Base-by-base conservation (phyloP, 1,284 basidiomycete species). In the Cystobasidium sp. region DNA sequence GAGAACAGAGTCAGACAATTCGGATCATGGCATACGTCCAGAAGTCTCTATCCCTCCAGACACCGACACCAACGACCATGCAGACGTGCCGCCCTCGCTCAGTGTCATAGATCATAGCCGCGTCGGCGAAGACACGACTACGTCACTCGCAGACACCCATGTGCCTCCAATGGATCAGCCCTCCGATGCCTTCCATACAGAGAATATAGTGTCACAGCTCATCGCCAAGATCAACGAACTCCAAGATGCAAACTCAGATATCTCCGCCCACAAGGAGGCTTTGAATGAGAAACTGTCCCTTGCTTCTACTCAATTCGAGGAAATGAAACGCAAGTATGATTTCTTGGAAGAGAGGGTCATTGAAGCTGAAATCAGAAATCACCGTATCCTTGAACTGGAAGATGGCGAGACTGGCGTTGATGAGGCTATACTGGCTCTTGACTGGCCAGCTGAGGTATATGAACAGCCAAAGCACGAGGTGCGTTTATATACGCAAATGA, bases 151-250 rank as follows among this genome's bases (percentile, higher is more conserved):
- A 14, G 14, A 37, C 37, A n/a, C 6, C 22, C 22, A 51, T 0
- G 20, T 52, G 9, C 24, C 8, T 6, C 24, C 64, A 10, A 10
- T n/a, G 5, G 52, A 51, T 44, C 1, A 16, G 37, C 16, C 37
- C 9, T 18, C 5, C 22, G 10, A 12, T 16, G 6, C 9, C 16
- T 31, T 39, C 5, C 22, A 31, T 2, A 12, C 46, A 9, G 66
- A 78, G 10, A 65, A 68, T 10, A 84, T 93, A 66, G 86, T 93
- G 16, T 84, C 87, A 0, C 89, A 91, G 80, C 86, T 94, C 4
- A 82, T 93, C 43, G 79, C 83, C n/a, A 93, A 93, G 82, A 90
- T 94, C 65, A 84, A 86, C 39, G 92, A 94, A 80, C 84, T 94
- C 0, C 90, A 93, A 80, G 85, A 89, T 72, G 86, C 90, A 12